These are phyloP conservation scores for Ramalina intermedia DNA, from an alignment of 495 filamentous ascomycete species.

Conservation along the genomic window DNA sequence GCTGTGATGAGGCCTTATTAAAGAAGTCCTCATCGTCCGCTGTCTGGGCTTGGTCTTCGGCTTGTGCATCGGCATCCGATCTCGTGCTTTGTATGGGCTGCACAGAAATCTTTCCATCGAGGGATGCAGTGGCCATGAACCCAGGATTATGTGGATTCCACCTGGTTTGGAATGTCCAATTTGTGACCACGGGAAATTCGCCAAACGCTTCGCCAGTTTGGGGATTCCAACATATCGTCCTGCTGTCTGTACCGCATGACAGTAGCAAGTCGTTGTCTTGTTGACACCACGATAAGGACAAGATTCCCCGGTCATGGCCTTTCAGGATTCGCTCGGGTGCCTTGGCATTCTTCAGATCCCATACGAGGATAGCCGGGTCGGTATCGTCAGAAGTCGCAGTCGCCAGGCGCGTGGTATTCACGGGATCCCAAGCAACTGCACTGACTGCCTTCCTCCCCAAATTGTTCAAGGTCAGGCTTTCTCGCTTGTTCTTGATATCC, in stretches of 20 bases:
- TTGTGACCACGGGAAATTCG: constrained; percentile 92
- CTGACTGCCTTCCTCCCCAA: constrained; percentile 82
- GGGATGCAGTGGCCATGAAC: constrained; percentile 85
- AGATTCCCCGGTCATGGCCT: constrained; percentile 81
- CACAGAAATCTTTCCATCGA: constrained; percentile 86
- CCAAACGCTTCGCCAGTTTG: constrained; percentile 74
- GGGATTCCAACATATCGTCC: constrained; percentile 91
- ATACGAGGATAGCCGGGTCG: constrained; percentile 75
- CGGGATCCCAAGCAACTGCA: constrained; percentile 92
- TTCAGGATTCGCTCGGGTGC: constrained; percentile 78
- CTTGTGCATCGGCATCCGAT: constrained; percentile 32
- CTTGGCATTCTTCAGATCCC: constrained; percentile 93
- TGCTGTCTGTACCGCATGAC: constrained; percentile 93
- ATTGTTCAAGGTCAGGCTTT: constrained; percentile 90
- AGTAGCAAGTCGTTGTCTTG: constrained; percentile 84
- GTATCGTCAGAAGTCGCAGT: constrained; percentile 88
- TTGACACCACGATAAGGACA: constrained; percentile 90
- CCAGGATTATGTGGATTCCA: constrained; percentile 91
- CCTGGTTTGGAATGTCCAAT: constrained; percentile 93
- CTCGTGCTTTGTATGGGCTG: constrained; percentile 85
- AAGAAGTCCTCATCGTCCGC: constrained; percentile 96
- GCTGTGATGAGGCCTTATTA: constrained; percentile 76
- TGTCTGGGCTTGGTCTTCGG: constrained; percentile 46
- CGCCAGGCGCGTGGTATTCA: constrained; percentile 80
- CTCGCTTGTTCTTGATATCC: constrained; percentile 95